Evolutionary conservation across 495 filamentous ascomycete genomes (phyloP).

Genomic region (Trichocladium antarcticum): DNA sequence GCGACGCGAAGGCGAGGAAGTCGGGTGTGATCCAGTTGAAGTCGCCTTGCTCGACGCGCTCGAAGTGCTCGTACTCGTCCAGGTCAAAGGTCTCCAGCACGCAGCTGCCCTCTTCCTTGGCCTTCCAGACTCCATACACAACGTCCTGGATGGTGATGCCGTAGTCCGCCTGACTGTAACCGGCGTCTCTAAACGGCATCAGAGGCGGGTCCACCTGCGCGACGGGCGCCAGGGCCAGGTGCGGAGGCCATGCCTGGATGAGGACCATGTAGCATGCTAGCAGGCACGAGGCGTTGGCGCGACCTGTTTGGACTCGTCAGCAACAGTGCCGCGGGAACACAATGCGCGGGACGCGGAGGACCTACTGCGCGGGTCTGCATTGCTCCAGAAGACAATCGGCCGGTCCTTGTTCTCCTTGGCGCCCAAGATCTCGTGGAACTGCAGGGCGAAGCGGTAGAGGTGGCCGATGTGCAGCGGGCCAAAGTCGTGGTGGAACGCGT

Average conservation of each 20-base stretch:
- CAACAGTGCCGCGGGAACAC: neutral
- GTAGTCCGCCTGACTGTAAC: constrained; percentile 97
- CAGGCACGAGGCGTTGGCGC: constrained; percentile 93
- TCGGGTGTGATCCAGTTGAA: constrained; percentile 98
- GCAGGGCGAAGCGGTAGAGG: constrained; percentile 86
- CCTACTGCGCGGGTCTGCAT: constrained; percentile 77
- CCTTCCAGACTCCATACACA: constrained; percentile 97
- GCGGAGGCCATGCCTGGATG: constrained; percentile 95
- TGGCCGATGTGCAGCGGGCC: constrained; percentile 95
- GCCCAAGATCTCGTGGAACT: constrained; percentile 88
- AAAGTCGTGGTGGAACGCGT: constrained; percentile 97
- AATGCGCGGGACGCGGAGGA: constrained; percentile 1
- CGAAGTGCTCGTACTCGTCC: constrained; percentile 93
- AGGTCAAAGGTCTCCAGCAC: constrained; percentile 81
- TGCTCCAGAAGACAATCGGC: constrained; percentile 89
- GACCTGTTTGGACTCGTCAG: constrained; percentile 37
- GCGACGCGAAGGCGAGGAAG: constrained; percentile 94
- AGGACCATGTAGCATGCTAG: constrained; percentile 97
- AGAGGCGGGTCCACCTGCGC: constrained; percentile 90
- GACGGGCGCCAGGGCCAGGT: constrained; percentile 91
- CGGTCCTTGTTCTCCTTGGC: constrained; percentile 68
- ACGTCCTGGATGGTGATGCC: constrained; percentile 90
- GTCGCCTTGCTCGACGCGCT: constrained; percentile 94
- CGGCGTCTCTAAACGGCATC: constrained; percentile 98
- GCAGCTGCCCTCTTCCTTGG: constrained; percentile 86